phyloP scores from a whole-genome alignment of 2,329 filamentous ascomycete genomes.

The Bipolaris victoriae region DNA sequence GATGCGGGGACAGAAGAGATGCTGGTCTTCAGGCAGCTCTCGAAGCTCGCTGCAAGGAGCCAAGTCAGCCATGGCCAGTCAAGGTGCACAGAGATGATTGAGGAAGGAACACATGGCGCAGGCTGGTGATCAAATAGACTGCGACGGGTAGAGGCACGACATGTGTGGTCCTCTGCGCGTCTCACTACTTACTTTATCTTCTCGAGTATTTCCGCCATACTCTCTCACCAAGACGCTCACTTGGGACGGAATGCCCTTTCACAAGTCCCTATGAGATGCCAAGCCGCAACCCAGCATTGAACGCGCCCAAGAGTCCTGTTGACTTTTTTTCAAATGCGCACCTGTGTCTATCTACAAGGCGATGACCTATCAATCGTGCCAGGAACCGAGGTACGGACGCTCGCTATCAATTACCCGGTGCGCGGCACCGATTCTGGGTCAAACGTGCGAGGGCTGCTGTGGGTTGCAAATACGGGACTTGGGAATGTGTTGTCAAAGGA shows the following conservation, averaged over 20 bases:
- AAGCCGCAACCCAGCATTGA: slow-evolving; percentile 21
- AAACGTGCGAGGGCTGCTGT: not conserved
- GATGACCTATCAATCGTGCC: slow-evolving; percentile 15
- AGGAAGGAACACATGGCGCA: not conserved
- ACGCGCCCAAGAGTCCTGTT: slow-evolving; percentile 8
- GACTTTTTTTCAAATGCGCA: not conserved
- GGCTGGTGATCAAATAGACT: not conserved
- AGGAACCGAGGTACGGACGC: not conserved
- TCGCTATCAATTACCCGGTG: slow-evolving; percentile 3
- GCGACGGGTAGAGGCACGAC: not conserved
- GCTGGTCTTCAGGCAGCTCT: slow-evolving; percentile 47
- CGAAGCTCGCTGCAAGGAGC: slow-evolving; percentile 43
- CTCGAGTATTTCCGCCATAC: slow-evolving; percentile 44
- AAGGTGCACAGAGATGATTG: not conserved
- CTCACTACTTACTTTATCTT: slow-evolving; percentile 41
- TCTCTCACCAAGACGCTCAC: slow-evolving; percentile 17
- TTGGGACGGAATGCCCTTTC: slow-evolving; percentile 7
- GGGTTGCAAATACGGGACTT: not conserved
- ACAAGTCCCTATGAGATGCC: slow-evolving; percentile 11
- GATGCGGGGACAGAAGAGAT: slow-evolving; percentile 58
- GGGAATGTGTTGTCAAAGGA: slow-evolving; percentile 5
- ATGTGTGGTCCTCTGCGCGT: not conserved
- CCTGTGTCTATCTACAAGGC: slow-evolving; percentile 16
- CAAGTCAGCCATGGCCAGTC: slow-evolving; percentile 29
- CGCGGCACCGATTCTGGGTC: not conserved